Base-by-base conservation (phyloP, 192 early-diverging fungal species). In the Gamsiella multidivaricata region DNA sequence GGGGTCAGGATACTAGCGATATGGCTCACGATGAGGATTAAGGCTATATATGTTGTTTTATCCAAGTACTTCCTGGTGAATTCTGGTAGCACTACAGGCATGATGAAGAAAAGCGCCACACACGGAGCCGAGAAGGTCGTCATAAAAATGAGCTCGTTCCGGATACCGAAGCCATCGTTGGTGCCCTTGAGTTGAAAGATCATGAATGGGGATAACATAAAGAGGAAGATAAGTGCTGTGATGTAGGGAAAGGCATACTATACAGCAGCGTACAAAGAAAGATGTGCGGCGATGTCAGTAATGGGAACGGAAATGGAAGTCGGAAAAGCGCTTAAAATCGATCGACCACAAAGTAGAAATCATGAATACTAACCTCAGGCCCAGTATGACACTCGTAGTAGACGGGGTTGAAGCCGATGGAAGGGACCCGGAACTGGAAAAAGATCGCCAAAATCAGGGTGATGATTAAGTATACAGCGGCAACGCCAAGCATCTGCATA, bases 161-260 rank as follows among this genome's bases (percentile, higher is more conserved):
- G 67, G 42, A 90, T 86, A 37, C 87, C 87, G 26, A 84, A 87
- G 14, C 86, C 86, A 57, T 90, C 89, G 12, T 84, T 68, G 58
- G 67, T 45, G 0, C 65, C 58, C 57, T 75, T 79, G n/a, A 86
- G 67, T n/a, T 80, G 79, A 61, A 78, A 82, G 17, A 84, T 71
- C 42, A 88, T 61, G 11, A 81, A 37, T 0, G 89, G 89, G 11
- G 80, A 81, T n/a, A 85, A 52, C 3, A 83, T 20, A 31, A 84
- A 81, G 18, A 85, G 71, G 61, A 84, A 88, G 26, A 69, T 23
- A 26, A 78, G 23, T 36, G 46, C 32, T 3, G 65, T 37, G 12
- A 33, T 7, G 45, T 73, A 69, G 9, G 61, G 60, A 3, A 62
- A 58, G 14, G 42, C 5, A n/a, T 57, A 81, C 67, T 72, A 42